These are phyloP conservation scores for Ogataea naganishii DNA, from an alignment of 805 yeast genomes.

Conservation along the genomic window DNA sequence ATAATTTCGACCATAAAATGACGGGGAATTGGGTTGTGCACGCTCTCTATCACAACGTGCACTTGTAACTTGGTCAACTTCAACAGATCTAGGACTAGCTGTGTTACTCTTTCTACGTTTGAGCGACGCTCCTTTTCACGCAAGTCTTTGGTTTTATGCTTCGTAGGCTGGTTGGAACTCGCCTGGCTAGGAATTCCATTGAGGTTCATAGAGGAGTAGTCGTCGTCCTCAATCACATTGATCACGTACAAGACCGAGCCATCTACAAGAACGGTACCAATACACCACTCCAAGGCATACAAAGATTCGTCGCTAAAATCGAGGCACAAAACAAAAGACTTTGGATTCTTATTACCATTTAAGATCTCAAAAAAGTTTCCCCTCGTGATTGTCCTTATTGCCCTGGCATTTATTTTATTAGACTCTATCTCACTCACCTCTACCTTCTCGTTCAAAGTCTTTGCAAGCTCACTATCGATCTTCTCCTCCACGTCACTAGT, in stretches of 20 bases:
- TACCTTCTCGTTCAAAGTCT: conserved; percentile 41
- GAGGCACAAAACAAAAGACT: conserved; percentile 67
- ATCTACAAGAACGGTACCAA: conserved; percentile 77
- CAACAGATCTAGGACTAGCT: conserved; percentile 32
- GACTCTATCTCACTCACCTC: conserved; percentile 47
- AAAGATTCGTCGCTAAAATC: conserved; percentile 78
- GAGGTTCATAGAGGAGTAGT: conserved; percentile 24
- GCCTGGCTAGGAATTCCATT: conserved; percentile 23
- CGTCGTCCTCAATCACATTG: conserved; percentile 42
- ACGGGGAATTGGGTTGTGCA: conserved; percentile 69
- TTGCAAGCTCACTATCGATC: conserved; percentile 52
- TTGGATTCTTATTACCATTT: conserved; percentile 21
- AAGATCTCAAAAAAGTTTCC: conserved; percentile 51
- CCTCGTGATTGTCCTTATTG: conserved; percentile 61
- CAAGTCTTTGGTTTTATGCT: conserved; percentile 1
- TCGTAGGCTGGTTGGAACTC: conserved; percentile 1
- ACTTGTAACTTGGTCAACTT: conserved; percentile 63
- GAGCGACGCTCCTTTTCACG: conserved; percentile 31
- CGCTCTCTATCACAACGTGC: conserved; percentile 63
- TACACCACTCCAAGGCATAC: conserved; percentile 80
- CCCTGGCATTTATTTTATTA: conserved; percentile 44
- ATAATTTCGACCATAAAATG: conserved; percentile 63
- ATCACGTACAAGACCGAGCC: conserved; percentile 76
- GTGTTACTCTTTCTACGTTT: conserved; percentile 35
- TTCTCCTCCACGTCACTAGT: conserved; percentile 61